Evolutionary conservation across 352 stramenopile species (phyloP).

Genomic region (Globisporangium orthogonon): DNA sequence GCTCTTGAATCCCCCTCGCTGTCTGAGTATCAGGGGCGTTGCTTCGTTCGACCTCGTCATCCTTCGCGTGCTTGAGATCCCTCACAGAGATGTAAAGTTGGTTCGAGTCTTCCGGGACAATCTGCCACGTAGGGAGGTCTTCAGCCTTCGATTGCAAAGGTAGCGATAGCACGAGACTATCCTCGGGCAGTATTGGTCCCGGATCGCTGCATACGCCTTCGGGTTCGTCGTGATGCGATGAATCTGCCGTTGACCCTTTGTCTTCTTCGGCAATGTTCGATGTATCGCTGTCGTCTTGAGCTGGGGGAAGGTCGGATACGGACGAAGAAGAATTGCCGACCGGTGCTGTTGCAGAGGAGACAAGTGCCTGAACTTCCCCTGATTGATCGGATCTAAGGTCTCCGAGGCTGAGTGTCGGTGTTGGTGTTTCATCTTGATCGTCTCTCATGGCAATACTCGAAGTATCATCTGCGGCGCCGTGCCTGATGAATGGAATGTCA

Average conservation of each 20-base stretch:
- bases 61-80: not conserved
- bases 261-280: not conserved
- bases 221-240: too few relatives aligned
- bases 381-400: not conserved
- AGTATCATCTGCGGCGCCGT: not conserved
- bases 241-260: not conserved
- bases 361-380: not conserved
- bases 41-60: not conserved
- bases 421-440: not conserved
- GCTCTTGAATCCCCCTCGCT: not conserved
- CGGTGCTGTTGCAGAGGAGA: not conserved
- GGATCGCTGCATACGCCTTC: not conserved
- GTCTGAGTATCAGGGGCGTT: not conserved
- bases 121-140: conserved; percentile 5
- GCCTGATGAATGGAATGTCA: not conserved
- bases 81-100: conserved; percentile 9
- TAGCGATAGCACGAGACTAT: not conserved
- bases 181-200: not conserved
- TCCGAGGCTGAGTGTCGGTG: not conserved
- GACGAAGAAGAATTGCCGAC: not conserved
- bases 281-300: not conserved
- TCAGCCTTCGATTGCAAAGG: not conserved
- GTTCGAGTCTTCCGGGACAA: conserved; percentile 9
- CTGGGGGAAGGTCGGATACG: not conserved
- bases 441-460: not conserved